Conservation (phyloP, 164 flowering plant species). For the Litsea cubeba region DNA sequence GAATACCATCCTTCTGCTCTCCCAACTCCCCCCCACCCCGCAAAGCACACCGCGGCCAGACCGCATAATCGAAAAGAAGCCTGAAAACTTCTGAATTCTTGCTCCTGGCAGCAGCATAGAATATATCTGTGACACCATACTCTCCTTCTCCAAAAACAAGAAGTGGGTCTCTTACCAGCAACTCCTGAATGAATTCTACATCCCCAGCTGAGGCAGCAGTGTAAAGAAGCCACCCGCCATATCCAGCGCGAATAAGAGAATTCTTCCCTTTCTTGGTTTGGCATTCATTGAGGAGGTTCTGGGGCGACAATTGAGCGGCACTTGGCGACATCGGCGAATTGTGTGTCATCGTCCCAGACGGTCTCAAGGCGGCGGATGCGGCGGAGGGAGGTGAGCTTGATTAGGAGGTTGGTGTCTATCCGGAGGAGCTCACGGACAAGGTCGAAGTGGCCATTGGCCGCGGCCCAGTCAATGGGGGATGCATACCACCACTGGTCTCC, state of each 20-base stretch:
- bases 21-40: slow-evolving; percentile 22
- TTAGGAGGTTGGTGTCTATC: slow-evolving; percentile 75
- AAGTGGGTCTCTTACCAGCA: slow-evolving; percentile 54
- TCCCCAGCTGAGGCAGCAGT: slow-evolving; percentile 97
- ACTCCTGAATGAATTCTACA: slow-evolving; percentile 49
- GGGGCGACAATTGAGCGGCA: slow-evolving; percentile 57
- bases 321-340: slow-evolving; percentile 50
- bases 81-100: slow-evolving; percentile 65
- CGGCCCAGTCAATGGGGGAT: slow-evolving; percentile 83
- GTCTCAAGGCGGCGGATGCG: slow-evolving; percentile 86
- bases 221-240: slow-evolving; percentile 96
- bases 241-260: slow-evolving; percentile 70
- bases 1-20: slow-evolving; percentile 20
- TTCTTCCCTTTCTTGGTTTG: slow-evolving; percentile 36
- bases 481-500: slow-evolving; percentile 99
- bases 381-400: slow-evolving; percentile 85
- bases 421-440: slow-evolving; percentile 76
- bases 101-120: slow-evolving; percentile 87
- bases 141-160: slow-evolving; percentile 93
- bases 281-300: slow-evolving; percentile 48
- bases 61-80: slow-evolving; percentile 49
- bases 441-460: slow-evolving; percentile 83
- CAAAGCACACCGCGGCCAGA: slow-evolving; percentile 23
- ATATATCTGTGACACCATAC: slow-evolving; percentile 75
- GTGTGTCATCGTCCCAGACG: slow-evolving; percentile 82